Conservation (phyloP, 78 protist species). For the Pigoraptor vietnamica region DNA sequence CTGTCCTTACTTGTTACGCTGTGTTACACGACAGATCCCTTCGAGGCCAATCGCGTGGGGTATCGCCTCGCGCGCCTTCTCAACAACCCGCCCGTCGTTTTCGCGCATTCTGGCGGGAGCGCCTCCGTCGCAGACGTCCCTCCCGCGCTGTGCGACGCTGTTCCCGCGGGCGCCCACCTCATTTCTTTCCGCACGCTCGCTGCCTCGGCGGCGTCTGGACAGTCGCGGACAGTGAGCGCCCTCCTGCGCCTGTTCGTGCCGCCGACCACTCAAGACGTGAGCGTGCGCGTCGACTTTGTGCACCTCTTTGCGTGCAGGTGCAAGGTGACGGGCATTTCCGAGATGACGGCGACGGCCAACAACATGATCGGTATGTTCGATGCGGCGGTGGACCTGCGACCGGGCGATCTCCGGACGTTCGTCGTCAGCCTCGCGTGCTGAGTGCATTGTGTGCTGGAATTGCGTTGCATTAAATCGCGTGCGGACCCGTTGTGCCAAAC, state of each 20-base stretch:
- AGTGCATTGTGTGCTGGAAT: no score
- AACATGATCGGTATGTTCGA: no score
- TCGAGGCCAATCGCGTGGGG: no score
- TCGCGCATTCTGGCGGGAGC: background rate
- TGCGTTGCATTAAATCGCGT: no score
- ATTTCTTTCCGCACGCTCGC: background rate
- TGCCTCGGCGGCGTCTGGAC: no score
- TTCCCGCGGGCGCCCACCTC: background rate
- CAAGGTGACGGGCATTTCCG: background rate
- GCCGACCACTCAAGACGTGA: background rate
- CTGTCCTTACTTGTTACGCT: no score
- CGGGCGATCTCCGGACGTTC: background rate
- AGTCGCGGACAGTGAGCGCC: background rate
- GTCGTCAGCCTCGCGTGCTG: no score
- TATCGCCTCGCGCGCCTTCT: background rate
- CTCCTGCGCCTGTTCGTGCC: background rate
- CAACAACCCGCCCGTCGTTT: background rate
- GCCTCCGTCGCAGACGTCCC: no score
- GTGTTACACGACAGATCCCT: no score
- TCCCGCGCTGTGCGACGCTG: background rate
- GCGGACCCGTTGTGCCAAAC: no score
- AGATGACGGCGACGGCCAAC: background rate
- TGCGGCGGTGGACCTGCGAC: background rate
- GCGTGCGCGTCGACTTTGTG: background rate
- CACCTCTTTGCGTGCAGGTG: background rate